phyloP scores from a whole-genome alignment of 768 basidiomycete species.

The Lactifluus pinguis region DNA sequence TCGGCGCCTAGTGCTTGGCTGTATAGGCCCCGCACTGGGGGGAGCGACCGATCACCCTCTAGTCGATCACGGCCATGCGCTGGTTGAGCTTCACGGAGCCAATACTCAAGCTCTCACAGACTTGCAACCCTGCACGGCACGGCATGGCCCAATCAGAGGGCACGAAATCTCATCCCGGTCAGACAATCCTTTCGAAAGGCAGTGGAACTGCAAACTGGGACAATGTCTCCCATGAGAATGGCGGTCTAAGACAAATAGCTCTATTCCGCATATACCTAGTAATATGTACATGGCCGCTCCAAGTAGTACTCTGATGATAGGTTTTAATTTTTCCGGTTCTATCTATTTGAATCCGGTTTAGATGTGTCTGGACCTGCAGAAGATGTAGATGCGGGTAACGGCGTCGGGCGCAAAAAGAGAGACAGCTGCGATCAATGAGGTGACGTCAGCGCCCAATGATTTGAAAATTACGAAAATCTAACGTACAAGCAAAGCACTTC shows the following conservation, averaged over 20 bases:
- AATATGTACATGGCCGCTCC: constrained; percentile 1
- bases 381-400: background rate
- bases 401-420: constrained; percentile 13
- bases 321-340: background rate
- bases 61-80: background rate
- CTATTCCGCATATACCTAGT: background rate
- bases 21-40: background rate
- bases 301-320: background rate
- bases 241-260: background rate
- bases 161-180: background rate
- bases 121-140: background rate
- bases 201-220: background rate
- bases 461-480: background rate
- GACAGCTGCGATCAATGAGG: constrained; percentile 6
- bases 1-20: background rate
- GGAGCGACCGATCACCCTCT: background rate
- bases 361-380: background rate
- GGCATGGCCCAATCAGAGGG: background rate
- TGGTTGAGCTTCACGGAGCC: background rate
- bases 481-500: constrained; percentile 16
- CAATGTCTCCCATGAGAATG: background rate
- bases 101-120: background rate
- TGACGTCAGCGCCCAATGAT: constrained; percentile 3
- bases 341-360: background rate
- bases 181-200: background rate